A percentile compares a stretch with the other conserved stretches of the same genome.
Conservation (phyloP, 2,329 filamentous ascomycete genomes). For the Boeremia lycopersici region DNA sequence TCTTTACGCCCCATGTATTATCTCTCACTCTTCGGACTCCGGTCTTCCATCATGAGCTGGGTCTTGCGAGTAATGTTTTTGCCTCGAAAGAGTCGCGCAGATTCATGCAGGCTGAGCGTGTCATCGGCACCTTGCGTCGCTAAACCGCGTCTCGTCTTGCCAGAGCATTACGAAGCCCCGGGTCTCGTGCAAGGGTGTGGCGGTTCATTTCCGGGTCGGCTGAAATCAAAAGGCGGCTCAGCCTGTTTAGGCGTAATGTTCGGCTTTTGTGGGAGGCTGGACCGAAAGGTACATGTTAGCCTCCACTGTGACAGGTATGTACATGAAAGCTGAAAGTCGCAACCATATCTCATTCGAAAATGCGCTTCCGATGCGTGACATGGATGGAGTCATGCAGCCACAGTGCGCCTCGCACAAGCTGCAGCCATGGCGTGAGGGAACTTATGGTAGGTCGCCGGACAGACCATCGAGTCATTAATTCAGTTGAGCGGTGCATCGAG, state of each 20-base stretch:
- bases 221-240: neutral
- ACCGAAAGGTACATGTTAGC: neutral
- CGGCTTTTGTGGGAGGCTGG: neutral
- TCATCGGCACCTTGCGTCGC: slow-evolving; percentile 10
- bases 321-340: neutral
- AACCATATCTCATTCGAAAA: neutral
- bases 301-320: neutral
- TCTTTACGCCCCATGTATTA: slow-evolving; percentile 1
- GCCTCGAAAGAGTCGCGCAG: neutral
- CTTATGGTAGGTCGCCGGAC: neutral
- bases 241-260: neutral
- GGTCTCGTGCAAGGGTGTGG: neutral
- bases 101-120: slow-evolving; percentile 7
- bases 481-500: neutral
- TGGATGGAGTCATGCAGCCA: neutral
- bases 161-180: neutral
- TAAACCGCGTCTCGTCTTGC: neutral
- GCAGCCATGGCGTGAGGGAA: slow-evolving; percentile 7
- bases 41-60: neutral
- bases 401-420: slow-evolving; percentile 3
- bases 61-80: too few species aligned
- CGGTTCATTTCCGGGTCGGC: slow-evolving; percentile 8
- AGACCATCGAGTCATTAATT: neutral
- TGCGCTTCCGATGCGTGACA: neutral
- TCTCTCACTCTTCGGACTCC: neutral